These are phyloP conservation scores for Collybia nuda DNA, from an alignment of 768 basidiomycete species.

Conservation along the genomic window DNA sequence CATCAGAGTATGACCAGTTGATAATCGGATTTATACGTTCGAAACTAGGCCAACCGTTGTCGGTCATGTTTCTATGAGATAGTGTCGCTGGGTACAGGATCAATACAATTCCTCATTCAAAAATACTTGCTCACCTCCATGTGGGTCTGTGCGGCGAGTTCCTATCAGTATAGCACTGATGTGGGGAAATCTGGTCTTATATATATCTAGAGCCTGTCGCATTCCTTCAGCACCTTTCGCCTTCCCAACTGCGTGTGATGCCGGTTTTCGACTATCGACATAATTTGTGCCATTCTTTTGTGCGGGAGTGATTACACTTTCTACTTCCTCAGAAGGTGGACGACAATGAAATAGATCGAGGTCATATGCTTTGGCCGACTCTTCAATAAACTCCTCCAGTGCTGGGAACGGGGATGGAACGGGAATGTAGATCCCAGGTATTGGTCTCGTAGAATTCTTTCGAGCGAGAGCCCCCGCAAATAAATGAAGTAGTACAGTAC, in stretches of 20 bases:
- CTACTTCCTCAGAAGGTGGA: slow-evolving; percentile 42
- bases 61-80: slow-evolving; percentile 74
- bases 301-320: slow-evolving; percentile 43
- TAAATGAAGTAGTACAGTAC: slow-evolving; percentile 93
- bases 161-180: slow-evolving; percentile 87
- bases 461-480: slow-evolving; percentile 72
- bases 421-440: slow-evolving; percentile 83
- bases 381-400: slow-evolving; percentile 81
- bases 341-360: slow-evolving; percentile 71
- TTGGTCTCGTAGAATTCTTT: slow-evolving; percentile 39
- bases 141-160: slow-evolving; percentile 86
- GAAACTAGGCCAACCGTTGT: slow-evolving; percentile 86
- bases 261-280: slow-evolving; percentile 17
- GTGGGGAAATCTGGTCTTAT: slow-evolving; percentile 64
- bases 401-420: slow-evolving; percentile 84
- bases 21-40: slow-evolving; percentile 95
- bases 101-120: neutral
- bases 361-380: slow-evolving; percentile 59
- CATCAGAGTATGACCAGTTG: slow-evolving; percentile 87
- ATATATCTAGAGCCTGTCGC: slow-evolving; percentile 72
- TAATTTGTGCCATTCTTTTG: slow-evolving; percentile 15
- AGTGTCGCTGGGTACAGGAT: slow-evolving; percentile 54
- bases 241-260: slow-evolving; percentile 43
- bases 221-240: slow-evolving; percentile 69
- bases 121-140: slow-evolving; percentile 68